These are phyloP conservation scores for Coccomyxa subellipsoidea DNA, from an alignment of 163 green algal species.

Conservation along the genomic window DNA sequence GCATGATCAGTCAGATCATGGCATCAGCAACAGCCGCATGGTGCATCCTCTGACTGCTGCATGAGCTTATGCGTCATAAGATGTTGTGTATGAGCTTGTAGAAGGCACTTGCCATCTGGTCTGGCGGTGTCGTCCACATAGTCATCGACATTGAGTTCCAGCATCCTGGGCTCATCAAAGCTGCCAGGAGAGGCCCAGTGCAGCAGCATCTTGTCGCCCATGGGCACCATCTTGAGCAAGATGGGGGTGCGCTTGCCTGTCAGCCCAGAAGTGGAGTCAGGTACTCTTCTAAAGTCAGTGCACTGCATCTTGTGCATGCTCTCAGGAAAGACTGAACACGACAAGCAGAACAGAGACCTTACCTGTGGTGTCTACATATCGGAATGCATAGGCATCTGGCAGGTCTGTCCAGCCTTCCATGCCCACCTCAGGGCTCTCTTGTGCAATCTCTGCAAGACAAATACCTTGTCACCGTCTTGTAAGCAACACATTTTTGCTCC, in stretches of 20 bases:
- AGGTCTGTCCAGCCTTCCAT: conserved; percentile 29
- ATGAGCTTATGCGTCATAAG: too few relatives aligned
- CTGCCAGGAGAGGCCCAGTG: conserved; percentile 20
- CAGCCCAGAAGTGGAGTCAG: background rate
- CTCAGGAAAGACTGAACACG: too few relatives aligned
- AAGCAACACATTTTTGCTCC: too few relatives aligned
- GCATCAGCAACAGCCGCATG: too few relatives aligned
- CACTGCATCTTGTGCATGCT: too few relatives aligned
- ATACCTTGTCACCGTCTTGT: too few relatives aligned
- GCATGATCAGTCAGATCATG: too few relatives aligned
- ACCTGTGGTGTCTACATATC: conserved; percentile 31
- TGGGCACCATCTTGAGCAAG: conserved; percentile 27
- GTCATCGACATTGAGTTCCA: conserved; percentile 25
- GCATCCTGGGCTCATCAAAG: conserved; percentile 12
- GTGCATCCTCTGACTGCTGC: too few relatives aligned
- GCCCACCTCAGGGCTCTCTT: background rate
- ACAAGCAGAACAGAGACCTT: background rate
- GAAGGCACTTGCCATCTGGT: background rate
- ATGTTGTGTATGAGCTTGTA: too few relatives aligned
- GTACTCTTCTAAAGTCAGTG: background rate
- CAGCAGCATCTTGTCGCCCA: conserved; percentile 32
- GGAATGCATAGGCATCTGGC: conserved; percentile 29
- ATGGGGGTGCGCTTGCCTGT: conserved; percentile 27
- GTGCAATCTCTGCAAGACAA: background rate
- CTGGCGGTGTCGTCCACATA: background rate